Percentiles rank a stretch among this genome's conserved stretches.
Evolutionary conservation across 2,329 filamentous ascomycete species (phyloP).

Genomic region (Rhinocladiella mackenziei): DNA sequence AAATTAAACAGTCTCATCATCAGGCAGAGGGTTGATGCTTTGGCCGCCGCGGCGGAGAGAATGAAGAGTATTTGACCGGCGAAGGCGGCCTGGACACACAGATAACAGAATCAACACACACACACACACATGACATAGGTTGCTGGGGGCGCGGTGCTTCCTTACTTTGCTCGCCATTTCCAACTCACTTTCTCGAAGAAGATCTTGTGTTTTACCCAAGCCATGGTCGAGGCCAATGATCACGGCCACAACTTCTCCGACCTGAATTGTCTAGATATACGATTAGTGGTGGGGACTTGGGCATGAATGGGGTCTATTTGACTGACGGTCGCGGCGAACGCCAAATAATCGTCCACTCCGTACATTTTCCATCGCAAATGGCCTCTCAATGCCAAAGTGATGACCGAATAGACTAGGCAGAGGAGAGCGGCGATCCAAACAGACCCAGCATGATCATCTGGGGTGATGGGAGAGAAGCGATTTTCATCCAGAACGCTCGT

Average conservation of each 20-base stretch:
- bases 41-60: constrained; percentile 30
- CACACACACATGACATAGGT: no score
- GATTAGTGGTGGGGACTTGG: background rate
- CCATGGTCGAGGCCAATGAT: constrained; percentile 30
- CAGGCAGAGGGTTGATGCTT: constrained; percentile 32
- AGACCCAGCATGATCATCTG: constrained; percentile 25
- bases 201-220: constrained; percentile 25
- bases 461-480: constrained; percentile 23
- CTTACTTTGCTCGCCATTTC: constrained; percentile 18
- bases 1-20: constrained; percentile 31
- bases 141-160: no score
- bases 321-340: constrained; percentile 19
- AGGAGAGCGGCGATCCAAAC: constrained; percentile 25
- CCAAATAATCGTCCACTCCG: constrained; percentile 23
- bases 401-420: constrained; percentile 24
- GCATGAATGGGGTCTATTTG: background rate
- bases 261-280: constrained; percentile 26
- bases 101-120: no score
- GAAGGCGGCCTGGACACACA: constrained; percentile 9
- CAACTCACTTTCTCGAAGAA: constrained; percentile 16
- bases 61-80: constrained; percentile 31
- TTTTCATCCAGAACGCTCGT: constrained; percentile 2
- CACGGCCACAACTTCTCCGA: constrained; percentile 28
- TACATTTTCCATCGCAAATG: constrained; percentile 23
- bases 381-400: constrained; percentile 21